These are phyloP conservation scores for Talaromyces islandicus DNA, from an alignment of 2,329 filamentous ascomycete species.

Conservation along the genomic window DNA sequence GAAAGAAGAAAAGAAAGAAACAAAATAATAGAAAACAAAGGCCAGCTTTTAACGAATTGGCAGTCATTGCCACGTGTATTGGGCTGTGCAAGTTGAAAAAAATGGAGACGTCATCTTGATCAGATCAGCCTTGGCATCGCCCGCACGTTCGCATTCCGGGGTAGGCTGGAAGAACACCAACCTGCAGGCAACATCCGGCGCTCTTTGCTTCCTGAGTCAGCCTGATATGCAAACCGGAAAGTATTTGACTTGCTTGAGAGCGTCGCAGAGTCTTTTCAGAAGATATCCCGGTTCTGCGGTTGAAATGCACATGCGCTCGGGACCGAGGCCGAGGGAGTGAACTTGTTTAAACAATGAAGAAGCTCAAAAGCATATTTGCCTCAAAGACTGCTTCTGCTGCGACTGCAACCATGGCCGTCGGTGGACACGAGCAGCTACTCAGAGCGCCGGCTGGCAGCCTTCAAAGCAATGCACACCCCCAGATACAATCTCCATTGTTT, in stretches of 20 bases:
- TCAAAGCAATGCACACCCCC: constrained; percentile 6
- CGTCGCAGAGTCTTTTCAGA: background rate
- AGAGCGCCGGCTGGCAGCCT: constrained; percentile 2
- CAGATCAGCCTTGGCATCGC: no score
- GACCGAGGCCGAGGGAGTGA: background rate
- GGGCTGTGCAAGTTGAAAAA: no score
- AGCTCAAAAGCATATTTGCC: background rate
- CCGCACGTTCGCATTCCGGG: no score
- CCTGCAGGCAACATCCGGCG: background rate
- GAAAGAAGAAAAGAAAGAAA: no score
- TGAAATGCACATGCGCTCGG: background rate
- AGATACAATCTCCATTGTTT: constrained; percentile 27
- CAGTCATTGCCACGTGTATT: no score
- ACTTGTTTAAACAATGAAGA: background rate
- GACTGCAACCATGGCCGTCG: background rate
- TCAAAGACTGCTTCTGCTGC: background rate
- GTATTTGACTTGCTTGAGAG: background rate
- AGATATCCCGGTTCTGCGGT: background rate
- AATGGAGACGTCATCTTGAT: no score
- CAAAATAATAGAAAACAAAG: no score
- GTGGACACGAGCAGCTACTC: background rate
- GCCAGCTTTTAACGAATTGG: no score
- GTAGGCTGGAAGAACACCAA: background rate
- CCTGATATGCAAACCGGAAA: no score
- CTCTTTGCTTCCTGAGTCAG: background rate